Conservation (phyloP, 2,329 filamentous ascomycete species). For the Aspergillus nomiae region DNA sequence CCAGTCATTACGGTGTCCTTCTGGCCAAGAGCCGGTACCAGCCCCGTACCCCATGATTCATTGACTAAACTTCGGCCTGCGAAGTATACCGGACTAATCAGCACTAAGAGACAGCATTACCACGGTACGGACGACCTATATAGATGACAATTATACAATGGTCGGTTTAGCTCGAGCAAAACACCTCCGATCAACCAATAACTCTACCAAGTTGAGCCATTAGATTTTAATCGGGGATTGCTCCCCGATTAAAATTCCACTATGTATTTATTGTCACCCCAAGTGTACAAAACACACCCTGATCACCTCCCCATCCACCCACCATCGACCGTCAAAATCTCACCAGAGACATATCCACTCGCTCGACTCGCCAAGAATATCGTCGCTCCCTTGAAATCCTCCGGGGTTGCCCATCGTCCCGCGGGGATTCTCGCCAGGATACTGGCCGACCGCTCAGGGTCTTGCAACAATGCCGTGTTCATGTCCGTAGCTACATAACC, state of each 20-base stretch:
- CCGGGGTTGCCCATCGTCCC: constrained; percentile 77
- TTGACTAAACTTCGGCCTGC: neutral
- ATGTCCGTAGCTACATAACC: constrained; percentile 91
- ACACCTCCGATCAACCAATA: neutral
- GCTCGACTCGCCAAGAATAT: constrained; percentile 75
- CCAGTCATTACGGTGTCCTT: neutral
- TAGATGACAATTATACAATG: neutral
- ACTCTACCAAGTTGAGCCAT: neutral
- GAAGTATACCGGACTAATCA: neutral
- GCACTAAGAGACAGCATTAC: neutral
- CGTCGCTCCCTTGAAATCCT: constrained; percentile 82
- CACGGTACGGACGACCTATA: neutral
- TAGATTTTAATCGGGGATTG: neutral
- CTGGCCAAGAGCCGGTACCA: neutral
- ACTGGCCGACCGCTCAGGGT: constrained; percentile 67
- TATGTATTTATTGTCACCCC: neutral
- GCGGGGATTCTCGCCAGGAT: constrained; percentile 81
- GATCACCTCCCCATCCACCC: constrained; percentile 46
- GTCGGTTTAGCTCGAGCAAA: neutral
- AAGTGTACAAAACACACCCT: neutral
- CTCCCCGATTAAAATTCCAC: neutral
- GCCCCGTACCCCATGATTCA: neutral
- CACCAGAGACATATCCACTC: constrained; percentile 77
- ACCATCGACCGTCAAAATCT: constrained; percentile 80
- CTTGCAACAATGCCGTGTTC: constrained; percentile 78